Evolutionary conservation across 202 grass and related monocot species (phyloP), one percentile per base, ranked within the genome.

Genomic region (Eragrostis tef): DNA sequence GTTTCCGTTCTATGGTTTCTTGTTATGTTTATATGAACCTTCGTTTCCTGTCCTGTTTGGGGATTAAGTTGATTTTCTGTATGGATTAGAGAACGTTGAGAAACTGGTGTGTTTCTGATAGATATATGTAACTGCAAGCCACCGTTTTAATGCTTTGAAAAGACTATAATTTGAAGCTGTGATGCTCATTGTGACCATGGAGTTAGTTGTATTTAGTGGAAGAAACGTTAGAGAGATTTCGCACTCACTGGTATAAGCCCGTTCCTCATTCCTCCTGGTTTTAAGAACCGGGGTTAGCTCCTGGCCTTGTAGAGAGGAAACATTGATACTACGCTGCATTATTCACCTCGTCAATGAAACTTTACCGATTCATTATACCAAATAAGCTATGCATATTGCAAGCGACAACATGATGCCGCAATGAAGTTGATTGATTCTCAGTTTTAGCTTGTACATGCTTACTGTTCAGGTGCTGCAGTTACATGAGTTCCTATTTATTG

Each of bases 361-460:
- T 16, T 58, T 73, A 6, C 15, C 73, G n/a, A 29, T 74, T 68
- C 17, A 47, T 79, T 31, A n/a, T 13, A 20, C 11, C 8, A 60
- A 31, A 21, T 7, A 45, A 70, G 21, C 43, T 13, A 48, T 62
- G 10, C 20, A 62, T 52, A 16, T 9, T 86, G 11, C 39, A 24
- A 39, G 48, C 6, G 48, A 41, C 10, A 74, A 39, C 2, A 39
- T 39, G 34, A 62, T 17, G 46, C 25, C 61, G 50, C 21, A 12
- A n/a, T 5, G 2, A 6, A 19, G 51, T 52, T 63, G 54, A 34
- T 47, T 47, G 47, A 22, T 34, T 44, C 24, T n/a, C 4, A 27
- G 4, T 83, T 21, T 48, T 83, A 19, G 34, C 64, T 53, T 14
- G 24, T 66, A 14, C 9, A n/a, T 84, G 59, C 29, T 49, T 54